A percentile compares a stretch with the other conserved stretches of the same genome.
phyloP scores from a whole-genome alignment of 495 filamentous ascomycete species.

The Daldinia decipiens region DNA sequence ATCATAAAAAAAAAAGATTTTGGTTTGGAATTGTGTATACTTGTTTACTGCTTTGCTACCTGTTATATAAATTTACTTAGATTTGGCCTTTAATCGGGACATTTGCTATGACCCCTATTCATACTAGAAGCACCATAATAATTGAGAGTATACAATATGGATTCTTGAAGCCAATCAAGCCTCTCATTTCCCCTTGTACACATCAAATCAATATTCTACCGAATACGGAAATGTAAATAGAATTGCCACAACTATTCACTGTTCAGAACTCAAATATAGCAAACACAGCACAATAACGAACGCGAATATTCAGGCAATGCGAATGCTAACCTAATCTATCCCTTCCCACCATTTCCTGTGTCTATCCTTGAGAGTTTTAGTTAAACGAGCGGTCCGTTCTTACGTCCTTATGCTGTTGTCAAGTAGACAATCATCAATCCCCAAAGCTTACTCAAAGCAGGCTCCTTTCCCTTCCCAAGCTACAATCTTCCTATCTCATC shows the following conservation, averaged over 20 bases:
- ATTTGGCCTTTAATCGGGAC: background rate
- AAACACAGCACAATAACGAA: too few relatives aligned
- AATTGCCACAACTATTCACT: too few relatives aligned
- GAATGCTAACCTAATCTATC: background rate
- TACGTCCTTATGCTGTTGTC: background rate
- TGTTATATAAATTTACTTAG: background rate
- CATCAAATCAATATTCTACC: too few relatives aligned
- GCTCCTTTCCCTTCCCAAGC: slow-evolving; percentile 26
- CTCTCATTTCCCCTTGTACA: too few relatives aligned
- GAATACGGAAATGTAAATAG: too few relatives aligned
- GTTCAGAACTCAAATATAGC: too few relatives aligned
- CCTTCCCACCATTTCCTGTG: background rate
- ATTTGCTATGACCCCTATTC: background rate
- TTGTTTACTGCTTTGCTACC: background rate
- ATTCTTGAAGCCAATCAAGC: too few relatives aligned
- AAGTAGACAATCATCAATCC: background rate
- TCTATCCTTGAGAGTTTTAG: background rate
- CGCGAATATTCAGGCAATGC: too few relatives aligned
- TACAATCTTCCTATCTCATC: background rate
- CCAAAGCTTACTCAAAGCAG: background rate
- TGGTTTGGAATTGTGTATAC: background rate
- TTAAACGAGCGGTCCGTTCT: background rate
- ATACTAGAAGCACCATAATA: background rate
- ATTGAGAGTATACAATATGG: background rate
- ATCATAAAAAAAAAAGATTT: background rate